Base-by-base conservation (phyloP, 345 rosid species). In the Rhizophora mangle region DNA sequence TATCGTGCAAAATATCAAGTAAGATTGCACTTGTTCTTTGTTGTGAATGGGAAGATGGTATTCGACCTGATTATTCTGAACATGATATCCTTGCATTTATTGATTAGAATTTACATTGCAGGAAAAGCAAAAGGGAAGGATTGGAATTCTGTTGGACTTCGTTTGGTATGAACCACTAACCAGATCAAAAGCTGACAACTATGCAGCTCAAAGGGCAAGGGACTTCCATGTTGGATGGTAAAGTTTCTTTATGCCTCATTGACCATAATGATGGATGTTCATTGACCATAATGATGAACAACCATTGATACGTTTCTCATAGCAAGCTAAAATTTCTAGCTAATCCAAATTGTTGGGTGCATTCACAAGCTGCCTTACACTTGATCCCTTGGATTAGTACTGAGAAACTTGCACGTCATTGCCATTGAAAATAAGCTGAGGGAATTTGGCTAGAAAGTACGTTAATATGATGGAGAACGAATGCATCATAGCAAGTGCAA, bases 101-200 rank as follows among this genome's bases (percentile, higher is more conserved):
- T 30, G 22, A 36, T 61, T 13, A 22, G 31, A 7, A 5, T 18
- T 6, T 4, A 46, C 39, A 65, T 60, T 34, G 60, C 76, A 95
- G 97, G 80, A 72, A 73, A 85, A 76, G 64, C 97, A 92, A 69
- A 92, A 87, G 87, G 97, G 97, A 70, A 87, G 84, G 74, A 92
- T 95, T 13, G 97, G 96, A 26, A 95, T 88, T 72, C 87, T 95
- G 54, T 68, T 92, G 77, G 97, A 95, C 75, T 92, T 92, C 31
- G 97, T 95, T 56, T 95, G 97, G 96, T 95, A 92, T 9, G 99
- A 95, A 67, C 99, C 99, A 26, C 96, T 95, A 32, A 90, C 96
- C 32, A 80, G 89, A 79, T 83, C 92, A 3, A 92, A 87, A 80
- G 96, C 92, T 3, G 97, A 95, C 81, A 86, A 80, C 62, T 74